phyloP scores from a whole-genome alignment of 2,329 filamentous ascomycete genomes.

The Aspergillus niger region DNA sequence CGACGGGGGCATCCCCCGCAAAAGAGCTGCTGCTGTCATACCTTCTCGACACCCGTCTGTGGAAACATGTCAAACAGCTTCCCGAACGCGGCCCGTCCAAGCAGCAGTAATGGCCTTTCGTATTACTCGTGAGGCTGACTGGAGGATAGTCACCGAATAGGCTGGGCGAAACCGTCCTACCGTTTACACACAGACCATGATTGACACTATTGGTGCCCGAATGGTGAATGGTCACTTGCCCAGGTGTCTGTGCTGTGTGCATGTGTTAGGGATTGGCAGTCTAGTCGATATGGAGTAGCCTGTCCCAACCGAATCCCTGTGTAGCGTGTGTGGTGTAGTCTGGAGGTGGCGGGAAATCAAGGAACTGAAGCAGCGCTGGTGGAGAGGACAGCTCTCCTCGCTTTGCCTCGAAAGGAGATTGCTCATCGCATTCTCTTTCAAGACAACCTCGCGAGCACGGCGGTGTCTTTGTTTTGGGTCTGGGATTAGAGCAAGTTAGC shows the following conservation, averaged over 20 bases:
- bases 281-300: neutral
- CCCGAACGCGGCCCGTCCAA: slow-evolving; percentile 2
- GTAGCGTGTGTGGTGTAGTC: neutral
- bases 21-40: neutral
- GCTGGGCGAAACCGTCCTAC: neutral
- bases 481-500: neutral
- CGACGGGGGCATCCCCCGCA: neutral
- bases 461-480: neutral
- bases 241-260: slow-evolving; percentile 1
- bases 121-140: slow-evolving; percentile 2
- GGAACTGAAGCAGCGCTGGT: neutral
- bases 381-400: no score
- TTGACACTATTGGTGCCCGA: neutral
- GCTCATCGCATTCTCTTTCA: neutral
- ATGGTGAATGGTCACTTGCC: neutral
- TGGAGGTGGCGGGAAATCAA: neutral
- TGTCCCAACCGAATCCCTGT: neutral
- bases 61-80: slow-evolving; percentile 4
- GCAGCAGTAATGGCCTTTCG: slow-evolving; percentile 1
- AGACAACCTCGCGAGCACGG: no score
- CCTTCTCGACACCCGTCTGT: neutral
- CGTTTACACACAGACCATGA: neutral
- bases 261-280: neutral
- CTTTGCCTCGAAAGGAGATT: neutral
- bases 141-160: neutral